These are phyloP conservation scores for Yamadazyma akitaensis DNA, from an alignment of 805 yeast genomes.

Conservation along the genomic window DNA sequence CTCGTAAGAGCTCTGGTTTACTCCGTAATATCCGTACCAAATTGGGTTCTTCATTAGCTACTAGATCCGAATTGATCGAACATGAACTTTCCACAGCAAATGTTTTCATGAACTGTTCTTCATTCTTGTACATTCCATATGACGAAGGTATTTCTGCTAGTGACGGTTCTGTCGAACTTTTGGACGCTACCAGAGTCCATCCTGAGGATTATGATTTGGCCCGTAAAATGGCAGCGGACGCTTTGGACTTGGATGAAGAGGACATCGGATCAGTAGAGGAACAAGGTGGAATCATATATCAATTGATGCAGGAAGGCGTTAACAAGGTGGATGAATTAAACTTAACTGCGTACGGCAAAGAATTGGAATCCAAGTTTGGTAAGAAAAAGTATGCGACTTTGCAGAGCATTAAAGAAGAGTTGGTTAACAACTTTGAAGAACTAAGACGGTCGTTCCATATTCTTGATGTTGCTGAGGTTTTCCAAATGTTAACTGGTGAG, in stretches of 20 bases:
- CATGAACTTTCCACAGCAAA: conserved; percentile 74
- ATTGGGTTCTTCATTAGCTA: conserved; percentile 56
- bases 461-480: conserved; percentile 67
- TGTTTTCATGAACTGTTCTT: conserved; percentile 87
- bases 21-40: conserved; percentile 70
- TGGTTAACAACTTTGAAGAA: conserved; percentile 85
- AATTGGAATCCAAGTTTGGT: conserved; percentile 69
- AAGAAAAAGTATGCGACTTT: conserved; percentile 75
- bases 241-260: conserved; percentile 93
- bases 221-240: conserved; percentile 97
- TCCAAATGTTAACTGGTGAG: conserved; percentile 89
- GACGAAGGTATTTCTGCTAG: conserved; percentile 51
- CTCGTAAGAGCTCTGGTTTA: conserved; percentile 88
- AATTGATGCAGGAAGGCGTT: conserved; percentile 67
- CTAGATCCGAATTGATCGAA: conserved; percentile 80
- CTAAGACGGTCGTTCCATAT: conserved; percentile 68
- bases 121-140: conserved; percentile 77
- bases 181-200: conserved; percentile 95
- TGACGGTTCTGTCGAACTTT: conserved; percentile 67
- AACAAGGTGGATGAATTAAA: conserved; percentile 80
- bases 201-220: conserved; percentile 98
- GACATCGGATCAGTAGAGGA: conserved; percentile 77
- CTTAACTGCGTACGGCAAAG: conserved; percentile 88
- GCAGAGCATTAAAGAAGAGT: conserved; percentile 81
- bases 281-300: conserved; percentile 77